A percentile compares a stretch with the other conserved stretches of the same genome.
Evolutionary conservation across 1,139 yeast species (phyloP).

Genomic region (Citeromyces hawaiiensis): DNA sequence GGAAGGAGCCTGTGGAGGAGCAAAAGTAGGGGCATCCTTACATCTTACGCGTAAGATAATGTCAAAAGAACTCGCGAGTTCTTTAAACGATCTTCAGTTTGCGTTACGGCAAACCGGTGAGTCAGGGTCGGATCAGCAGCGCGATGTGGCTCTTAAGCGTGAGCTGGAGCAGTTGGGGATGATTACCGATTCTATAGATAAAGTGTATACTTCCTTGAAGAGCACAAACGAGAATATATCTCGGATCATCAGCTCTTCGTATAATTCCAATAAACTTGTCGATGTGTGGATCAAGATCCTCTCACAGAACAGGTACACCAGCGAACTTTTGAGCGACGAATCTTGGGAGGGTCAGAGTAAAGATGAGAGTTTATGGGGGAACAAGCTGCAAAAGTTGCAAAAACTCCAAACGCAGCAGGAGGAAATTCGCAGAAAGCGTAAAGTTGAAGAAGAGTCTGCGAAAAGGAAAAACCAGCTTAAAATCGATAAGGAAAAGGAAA

Average conservation of each 20-base stretch:
- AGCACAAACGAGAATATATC: conserved; percentile 18
- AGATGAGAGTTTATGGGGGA: conserved; percentile 14
- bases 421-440: conserved; percentile 8
- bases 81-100: neutral
- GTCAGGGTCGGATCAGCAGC: neutral
- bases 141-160: conserved; percentile 19
- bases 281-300: conserved; percentile 32
- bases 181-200: conserved; percentile 21
- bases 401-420: conserved; percentile 5
- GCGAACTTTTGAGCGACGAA: conserved; percentile 21
- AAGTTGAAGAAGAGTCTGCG: conserved; percentile 10
- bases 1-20: conserved; percentile 27
- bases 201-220: conserved; percentile 19
- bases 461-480: conserved; percentile 14
- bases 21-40: neutral
- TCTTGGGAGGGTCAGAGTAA: conserved; percentile 21
- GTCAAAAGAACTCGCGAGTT: neutral
- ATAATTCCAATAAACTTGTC: conserved; percentile 23
- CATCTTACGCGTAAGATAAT: neutral
- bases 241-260: conserved; percentile 21
- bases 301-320: conserved; percentile 31
- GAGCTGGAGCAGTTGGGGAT: conserved; percentile 23
- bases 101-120: neutral
- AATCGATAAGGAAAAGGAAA: conserved; percentile 16
- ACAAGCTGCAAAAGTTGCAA: conserved; percentile 11